A percentile compares a stretch with the other conserved stretches of the same genome.
These are phyloP conservation scores for Asclepias syriaca DNA, from an alignment of 257 asterid genomes.

Conservation along the genomic window DNA sequence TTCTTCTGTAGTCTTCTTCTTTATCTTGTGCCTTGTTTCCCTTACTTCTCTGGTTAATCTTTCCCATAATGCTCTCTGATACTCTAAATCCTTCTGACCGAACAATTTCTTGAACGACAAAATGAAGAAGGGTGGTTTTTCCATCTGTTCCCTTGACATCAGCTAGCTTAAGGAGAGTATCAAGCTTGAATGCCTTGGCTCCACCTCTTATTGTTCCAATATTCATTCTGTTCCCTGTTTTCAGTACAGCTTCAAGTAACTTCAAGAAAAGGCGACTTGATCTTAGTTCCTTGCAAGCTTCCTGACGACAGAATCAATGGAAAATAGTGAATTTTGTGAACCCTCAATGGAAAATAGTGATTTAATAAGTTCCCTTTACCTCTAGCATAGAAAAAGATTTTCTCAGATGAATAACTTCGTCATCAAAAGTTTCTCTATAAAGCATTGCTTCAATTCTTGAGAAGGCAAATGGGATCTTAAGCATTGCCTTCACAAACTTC, in stretches of 20 bases:
- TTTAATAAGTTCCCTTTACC: constrained; percentile 32
- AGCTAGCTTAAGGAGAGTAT: constrained; percentile 83
- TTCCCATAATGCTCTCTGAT: constrained; percentile 94
- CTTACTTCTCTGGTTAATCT: constrained; percentile 49
- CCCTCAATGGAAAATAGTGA: not conserved
- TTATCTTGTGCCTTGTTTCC: constrained; percentile 35
- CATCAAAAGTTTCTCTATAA: constrained; percentile 76
- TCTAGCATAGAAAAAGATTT: constrained; percentile 85
- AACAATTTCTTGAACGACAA: constrained; percentile 82
- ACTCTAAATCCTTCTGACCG: constrained; percentile 84
- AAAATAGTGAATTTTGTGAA: not conserved
- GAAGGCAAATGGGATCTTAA: constrained; percentile 71
- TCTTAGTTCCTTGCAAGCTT: constrained; percentile 87
- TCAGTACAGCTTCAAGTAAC: constrained; percentile 85
- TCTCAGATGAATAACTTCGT: constrained; percentile 74
- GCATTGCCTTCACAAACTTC: constrained; percentile 69
- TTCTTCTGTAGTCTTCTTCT: constrained; percentile 65
- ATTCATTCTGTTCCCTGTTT: constrained; percentile 95
- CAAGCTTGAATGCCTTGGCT: constrained; percentile 90
- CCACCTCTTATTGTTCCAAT: constrained; percentile 92
- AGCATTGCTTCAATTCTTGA: constrained; percentile 85
- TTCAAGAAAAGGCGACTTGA: constrained; percentile 91
- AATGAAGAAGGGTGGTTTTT: constrained; percentile 84
- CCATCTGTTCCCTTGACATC: constrained; percentile 95
- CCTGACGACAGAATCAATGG: constrained; percentile 31